phyloP scores from a whole-genome alignment of 345 rosid genomes.

The Geranium brycei region DNA sequence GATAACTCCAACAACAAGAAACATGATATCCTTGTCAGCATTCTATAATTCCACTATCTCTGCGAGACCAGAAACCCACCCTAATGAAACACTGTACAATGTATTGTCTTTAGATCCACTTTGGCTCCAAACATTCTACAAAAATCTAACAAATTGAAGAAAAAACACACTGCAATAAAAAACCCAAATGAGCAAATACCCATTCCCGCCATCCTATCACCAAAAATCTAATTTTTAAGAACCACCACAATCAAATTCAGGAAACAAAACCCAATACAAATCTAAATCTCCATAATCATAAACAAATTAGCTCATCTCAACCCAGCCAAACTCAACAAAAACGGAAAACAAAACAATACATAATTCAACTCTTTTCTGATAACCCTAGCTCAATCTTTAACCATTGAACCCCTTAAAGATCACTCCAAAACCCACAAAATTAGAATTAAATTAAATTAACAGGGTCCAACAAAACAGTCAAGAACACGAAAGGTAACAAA shows the following conservation, averaged over 20 bases:
- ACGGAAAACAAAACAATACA: neutral
- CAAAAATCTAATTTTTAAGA: slow-evolving; percentile 3
- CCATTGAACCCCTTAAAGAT: slow-evolving; percentile 8
- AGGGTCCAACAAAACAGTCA: neutral
- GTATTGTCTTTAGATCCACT: slow-evolving; percentile 24
- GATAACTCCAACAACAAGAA: slow-evolving; percentile 18
- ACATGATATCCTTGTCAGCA: slow-evolving; percentile 29
- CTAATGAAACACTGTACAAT: slow-evolving; percentile 30
- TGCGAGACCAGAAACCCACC: slow-evolving; percentile 15
- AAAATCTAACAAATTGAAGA: slow-evolving; percentile 4
- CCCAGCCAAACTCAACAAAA: slow-evolving; percentile 3
- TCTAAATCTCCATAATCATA: slow-evolving; percentile 15
- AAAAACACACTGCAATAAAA: neutral
- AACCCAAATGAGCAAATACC: slow-evolving; percentile 6
- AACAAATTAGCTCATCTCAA: neutral
- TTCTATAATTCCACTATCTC: slow-evolving; percentile 23
- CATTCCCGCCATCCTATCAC: slow-evolving; percentile 2
- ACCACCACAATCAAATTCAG: neutral
- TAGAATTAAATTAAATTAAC: neutral
- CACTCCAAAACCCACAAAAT: too few relatives aligned
- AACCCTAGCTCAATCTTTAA: slow-evolving; percentile 12
- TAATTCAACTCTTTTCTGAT: neutral
- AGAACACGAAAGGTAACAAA: slow-evolving; percentile 9
- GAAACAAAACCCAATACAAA: slow-evolving; percentile 10
- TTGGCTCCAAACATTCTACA: slow-evolving; percentile 6